Base-by-base conservation (phyloP, 1,284 basidiomycete genomes). In the Schizophyllum commune region DNA sequence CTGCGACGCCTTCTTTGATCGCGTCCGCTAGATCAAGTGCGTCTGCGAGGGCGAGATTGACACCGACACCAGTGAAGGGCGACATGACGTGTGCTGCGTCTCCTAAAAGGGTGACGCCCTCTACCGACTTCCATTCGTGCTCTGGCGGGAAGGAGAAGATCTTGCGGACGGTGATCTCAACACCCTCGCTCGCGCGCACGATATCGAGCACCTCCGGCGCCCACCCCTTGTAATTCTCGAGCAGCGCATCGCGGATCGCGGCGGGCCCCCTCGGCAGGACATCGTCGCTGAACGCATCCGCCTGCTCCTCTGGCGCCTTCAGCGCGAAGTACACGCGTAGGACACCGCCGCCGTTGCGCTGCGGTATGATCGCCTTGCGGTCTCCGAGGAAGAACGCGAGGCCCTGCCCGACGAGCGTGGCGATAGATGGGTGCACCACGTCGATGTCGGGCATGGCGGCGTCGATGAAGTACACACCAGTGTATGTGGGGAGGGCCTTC, bases 51-150 rank as follows among this genome's bases (percentile, higher is more conserved):
- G 60, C 62, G 47, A 66, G 65, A 32, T 79, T 79, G 32, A 74
- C 77, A 2, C 78, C 78, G 13, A 76, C 76, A 0, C 77, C 76
- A 0, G 73, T 73, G 62, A 74, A 78, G 0, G 75, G 76, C 5
- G 72, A 69, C 77, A 79, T 79, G 8, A 77, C 63, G 59, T 80
- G 78, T 8, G 76, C 77, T 0, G 77, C 76, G 58, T 80, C 79
- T 4, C 78, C 78, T 32, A 74, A 59, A n/a, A 75, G 62, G 20
- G 63, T 64, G 32, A 66, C 33, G 8, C 62, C 60, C 6, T 51
- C 58, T 20, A 56, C 52, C 27, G 61, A 57, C 53, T 53, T 33
- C 32, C 60, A 59, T 1, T 47, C 6, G 21, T 63, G 64, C 6
- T 56, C 60, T 3, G n/a, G 51, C 20, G 67, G 61, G 67, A 68